Evolutionary conservation across 805 yeast species (phyloP).

Genomic region (Yamadazyma philogaea): DNA sequence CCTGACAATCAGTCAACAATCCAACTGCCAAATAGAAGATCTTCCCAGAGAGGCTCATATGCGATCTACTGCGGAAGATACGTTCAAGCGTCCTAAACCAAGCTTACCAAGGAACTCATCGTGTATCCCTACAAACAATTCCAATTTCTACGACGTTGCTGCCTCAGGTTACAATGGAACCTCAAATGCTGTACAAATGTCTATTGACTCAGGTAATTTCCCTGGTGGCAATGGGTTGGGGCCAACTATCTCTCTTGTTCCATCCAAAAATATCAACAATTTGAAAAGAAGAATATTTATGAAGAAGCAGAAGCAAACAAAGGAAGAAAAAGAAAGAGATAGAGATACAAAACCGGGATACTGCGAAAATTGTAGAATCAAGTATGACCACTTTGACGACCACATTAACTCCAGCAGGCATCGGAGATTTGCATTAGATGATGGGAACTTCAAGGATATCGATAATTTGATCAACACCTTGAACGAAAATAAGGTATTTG

Average conservation of each 20-base stretch:
- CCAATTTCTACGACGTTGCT: conserved; percentile 38
- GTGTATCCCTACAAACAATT: conserved; percentile 27
- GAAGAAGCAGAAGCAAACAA: conserved; percentile 33
- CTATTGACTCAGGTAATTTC: conserved; percentile 39
- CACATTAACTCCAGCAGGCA: conserved; percentile 73
- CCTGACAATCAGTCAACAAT: conserved; percentile 10
- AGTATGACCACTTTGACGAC: conserved; percentile 73
- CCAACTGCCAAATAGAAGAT: conserved; percentile 4
- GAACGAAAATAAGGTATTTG: conserved; percentile 40
- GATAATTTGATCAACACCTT: conserved; percentile 64
- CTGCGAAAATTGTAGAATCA: conserved; percentile 90
- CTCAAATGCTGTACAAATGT: conserved; percentile 39
- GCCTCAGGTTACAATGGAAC: conserved; percentile 46
- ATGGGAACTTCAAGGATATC: conserved; percentile 68
- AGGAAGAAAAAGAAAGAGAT: conserved; percentile 15
- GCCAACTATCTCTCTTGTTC: conserved; percentile 55
- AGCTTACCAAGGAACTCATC: conserved; percentile 32
- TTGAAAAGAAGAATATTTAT: conserved; percentile 45
- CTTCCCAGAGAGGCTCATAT: not conserved
- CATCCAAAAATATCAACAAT: conserved; percentile 49
- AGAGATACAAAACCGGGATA: conserved; percentile 61
- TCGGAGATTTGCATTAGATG: conserved; percentile 70
- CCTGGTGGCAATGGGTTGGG: conserved; percentile 57
- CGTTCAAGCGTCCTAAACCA: conserved; percentile 28
- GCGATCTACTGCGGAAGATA: not conserved